Evolutionary conservation across 257 asterid species (phyloP), one percentile per base, ranked within the genome.

Genomic region (Marsdenia floribunda): DNA sequence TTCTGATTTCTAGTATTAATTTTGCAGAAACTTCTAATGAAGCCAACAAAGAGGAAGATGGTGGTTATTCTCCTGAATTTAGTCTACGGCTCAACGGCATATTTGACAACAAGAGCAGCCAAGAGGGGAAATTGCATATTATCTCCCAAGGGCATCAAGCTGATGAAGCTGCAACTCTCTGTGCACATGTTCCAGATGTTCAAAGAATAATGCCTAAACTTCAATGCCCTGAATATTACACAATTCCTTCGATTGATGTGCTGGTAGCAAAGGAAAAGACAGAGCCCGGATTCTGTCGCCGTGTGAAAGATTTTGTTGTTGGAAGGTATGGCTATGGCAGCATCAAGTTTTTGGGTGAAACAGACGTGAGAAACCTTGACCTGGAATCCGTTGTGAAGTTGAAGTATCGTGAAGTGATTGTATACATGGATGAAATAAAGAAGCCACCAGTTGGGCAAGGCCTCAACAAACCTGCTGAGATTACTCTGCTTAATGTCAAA

Each of bases 301-400:
- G 78, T 7, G 96, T 93, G 78, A 88, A 85, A 85, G 91, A 91
- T 64, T 93, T 93, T 67, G 90, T 90, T 74, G 88, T 91, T 35
- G 98, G 98, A 52, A 76, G 94, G 71, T 79, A 77, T 42, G 91
- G 88, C 18, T 90, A 76, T 46, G 98, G 97, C 26, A 83, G 90
- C 91, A 91, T 91, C 87, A 90, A 86, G 83, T 91, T 91, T 78
- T 85, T 87, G 22, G 94, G 97, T 63, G 96, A 90, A 80, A 93
- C 96, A 1, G 96, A 91, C n/a, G 89, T 90, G 58, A 79, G 92
- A 21, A 83, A 90, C 78, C 93, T 93, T 2, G 97, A 93, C 65
- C 88, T 91, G 22, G 97, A 91, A 84, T 85, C 92, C 26, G 82
- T 87, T 5, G 74, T 93, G 76, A 88, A 89, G 55, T 90, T 93